These are phyloP conservation scores for Pleurotus citrinopileatus DNA, from an alignment of 768 basidiomycete species.

Conservation along the genomic window DNA sequence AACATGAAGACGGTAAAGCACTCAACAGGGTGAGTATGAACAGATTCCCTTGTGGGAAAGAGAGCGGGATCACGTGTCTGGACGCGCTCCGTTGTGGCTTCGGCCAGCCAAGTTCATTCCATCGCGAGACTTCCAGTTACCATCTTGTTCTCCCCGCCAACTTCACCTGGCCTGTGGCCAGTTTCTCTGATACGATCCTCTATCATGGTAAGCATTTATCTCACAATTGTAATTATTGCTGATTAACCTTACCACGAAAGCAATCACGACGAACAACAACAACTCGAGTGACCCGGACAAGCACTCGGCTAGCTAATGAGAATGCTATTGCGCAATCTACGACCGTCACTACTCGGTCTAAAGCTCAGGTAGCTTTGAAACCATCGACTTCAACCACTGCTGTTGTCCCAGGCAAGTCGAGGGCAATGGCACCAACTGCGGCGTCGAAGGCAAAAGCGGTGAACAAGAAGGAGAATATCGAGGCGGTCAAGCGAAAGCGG, in stretches of 20 bases:
- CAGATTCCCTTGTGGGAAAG: background rate
- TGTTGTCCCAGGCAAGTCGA: background rate
- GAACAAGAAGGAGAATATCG: conserved; percentile 13
- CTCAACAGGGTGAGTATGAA: too few species aligned
- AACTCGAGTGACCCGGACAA: conserved; percentile 3
- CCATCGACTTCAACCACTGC: background rate
- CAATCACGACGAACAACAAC: conserved; percentile 2
- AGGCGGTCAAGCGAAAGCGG: conserved; percentile 1
- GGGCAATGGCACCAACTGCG: conserved; percentile 1
- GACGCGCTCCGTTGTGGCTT: background rate
- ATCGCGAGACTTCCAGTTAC: too few species aligned
- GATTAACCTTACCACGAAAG: too few species aligned
- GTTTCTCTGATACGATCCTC: too few species aligned
- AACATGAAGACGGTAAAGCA: too few species aligned
- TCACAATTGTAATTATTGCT: background rate
- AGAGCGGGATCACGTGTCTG: background rate
- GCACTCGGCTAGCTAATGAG: conserved; percentile 4
- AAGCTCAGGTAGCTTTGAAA: conserved; percentile 5
- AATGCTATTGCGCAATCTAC: background rate
- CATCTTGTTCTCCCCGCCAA: too few species aligned
- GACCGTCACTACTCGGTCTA: conserved; percentile 1
- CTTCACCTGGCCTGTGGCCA: too few species aligned
- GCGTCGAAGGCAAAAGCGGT: conserved; percentile 1
- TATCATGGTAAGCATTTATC: too few species aligned
- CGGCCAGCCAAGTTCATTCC: too few species aligned